Percentiles rank a stretch among this genome's conserved stretches.
These are phyloP conservation scores for Phytophthora sansomeana DNA, from an alignment of 352 stramenopile genomes.

Conservation along the genomic window DNA sequence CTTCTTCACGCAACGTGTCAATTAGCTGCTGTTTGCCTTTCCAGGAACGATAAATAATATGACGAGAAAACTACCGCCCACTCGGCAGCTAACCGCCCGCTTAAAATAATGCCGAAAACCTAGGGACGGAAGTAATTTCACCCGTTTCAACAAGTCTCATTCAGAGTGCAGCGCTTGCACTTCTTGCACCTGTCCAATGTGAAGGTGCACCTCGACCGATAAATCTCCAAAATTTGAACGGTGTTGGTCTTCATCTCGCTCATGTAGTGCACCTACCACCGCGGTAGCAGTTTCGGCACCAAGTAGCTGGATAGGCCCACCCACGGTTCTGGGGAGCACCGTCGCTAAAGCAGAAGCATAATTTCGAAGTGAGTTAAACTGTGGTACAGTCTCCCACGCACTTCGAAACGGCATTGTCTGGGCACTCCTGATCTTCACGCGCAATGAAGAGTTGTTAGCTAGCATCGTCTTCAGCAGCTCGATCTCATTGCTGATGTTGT, in stretches of 20 bases:
- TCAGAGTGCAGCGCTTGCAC: not conserved
- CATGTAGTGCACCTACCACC: not conserved
- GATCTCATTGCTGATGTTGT: slow-evolving; percentile 15
- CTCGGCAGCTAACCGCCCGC: no score
- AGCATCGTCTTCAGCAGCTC: slow-evolving; percentile 1
- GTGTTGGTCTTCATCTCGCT: slow-evolving; percentile 14
- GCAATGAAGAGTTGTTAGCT: slow-evolving; percentile 1
- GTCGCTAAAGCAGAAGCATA: slow-evolving; percentile 7
- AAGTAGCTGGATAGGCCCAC: not conserved
- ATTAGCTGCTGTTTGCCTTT: no score
- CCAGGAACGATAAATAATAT: no score
- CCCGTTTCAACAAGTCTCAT: no score
- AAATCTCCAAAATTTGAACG: slow-evolving; percentile 9
- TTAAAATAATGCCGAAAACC: no score
- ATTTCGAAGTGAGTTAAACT: not conserved
- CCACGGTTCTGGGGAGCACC: not conserved
- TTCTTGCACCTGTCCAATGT: slow-evolving; percentile 1
- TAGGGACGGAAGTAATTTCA: no score
- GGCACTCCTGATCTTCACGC: not conserved
- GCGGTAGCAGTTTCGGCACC: not conserved
- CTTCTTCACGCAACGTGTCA: no score
- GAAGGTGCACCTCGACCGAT: not conserved
- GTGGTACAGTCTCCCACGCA: slow-evolving; percentile 9
- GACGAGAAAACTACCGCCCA: no score
- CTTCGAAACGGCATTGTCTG: slow-evolving; percentile 7